Percentiles rank a stretch among this genome's conserved stretches.
These are phyloP conservation scores for Cokeromyces recurvatus DNA, from an alignment of 371 early-diverging fungal genomes.

Conservation along the genomic window DNA sequence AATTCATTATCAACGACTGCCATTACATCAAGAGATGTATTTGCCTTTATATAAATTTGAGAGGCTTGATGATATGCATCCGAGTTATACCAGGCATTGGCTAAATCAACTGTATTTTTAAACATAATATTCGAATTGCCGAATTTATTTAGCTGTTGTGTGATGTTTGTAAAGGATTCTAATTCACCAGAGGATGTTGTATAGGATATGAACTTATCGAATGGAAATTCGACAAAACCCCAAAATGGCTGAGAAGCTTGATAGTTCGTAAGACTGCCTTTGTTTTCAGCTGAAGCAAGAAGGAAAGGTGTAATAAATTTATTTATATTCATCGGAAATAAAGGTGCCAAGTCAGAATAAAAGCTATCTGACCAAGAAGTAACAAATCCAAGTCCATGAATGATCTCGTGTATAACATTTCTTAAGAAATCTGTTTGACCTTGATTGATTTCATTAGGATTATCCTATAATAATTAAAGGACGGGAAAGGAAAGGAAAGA, in stretches of 20 bases:
- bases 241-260: constrained; percentile 27
- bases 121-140: constrained; percentile 24
- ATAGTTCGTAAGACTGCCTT: constrained; percentile 3
- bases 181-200: background rate
- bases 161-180: constrained; percentile 12
- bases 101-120: constrained; percentile 21
- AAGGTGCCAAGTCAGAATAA: constrained; percentile 16
- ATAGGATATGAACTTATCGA: constrained; percentile 27
- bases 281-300: constrained; percentile 19
- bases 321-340: constrained; percentile 8
- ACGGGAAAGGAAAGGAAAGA: no score
- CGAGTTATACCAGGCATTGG: constrained; percentile 25
- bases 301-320: constrained; percentile 25
- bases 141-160: constrained; percentile 17
- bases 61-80: constrained; percentile 2
- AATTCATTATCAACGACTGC: background rate
- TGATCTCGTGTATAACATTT: constrained; percentile 54
- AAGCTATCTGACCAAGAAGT: constrained; percentile 46
- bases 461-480: constrained; percentile 6
- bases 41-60: constrained; percentile 6
- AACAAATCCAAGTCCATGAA: constrained; percentile 68
- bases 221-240: constrained; percentile 45
- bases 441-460: background rate
- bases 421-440: constrained; percentile 42
- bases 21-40: background rate